A percentile compares a stretch with the other conserved stretches of the same genome.
phyloP scores from a whole-genome alignment of 345 rosid species.

The Durio zibethinus region DNA sequence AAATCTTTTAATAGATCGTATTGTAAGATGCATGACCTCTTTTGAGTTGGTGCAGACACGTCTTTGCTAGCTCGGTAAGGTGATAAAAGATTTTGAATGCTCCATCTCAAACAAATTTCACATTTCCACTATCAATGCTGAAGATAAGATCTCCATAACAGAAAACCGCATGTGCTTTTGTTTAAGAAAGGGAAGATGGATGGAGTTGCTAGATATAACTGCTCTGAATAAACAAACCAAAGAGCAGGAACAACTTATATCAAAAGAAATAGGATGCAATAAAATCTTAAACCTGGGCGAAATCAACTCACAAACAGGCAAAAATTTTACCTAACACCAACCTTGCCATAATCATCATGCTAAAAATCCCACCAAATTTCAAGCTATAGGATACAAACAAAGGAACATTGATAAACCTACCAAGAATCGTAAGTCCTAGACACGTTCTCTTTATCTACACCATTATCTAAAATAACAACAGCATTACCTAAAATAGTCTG shows the following conservation, averaged over 20 bases:
- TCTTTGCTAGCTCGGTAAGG: neutral
- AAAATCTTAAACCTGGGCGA: neutral
- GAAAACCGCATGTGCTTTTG: neutral
- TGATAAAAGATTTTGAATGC: neutral
- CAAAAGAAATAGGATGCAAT: neutral
- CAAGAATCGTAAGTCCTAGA: neutral
- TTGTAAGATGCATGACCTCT: neutral
- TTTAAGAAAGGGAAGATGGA: neutral
- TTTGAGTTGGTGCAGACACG: neutral
- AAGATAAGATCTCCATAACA: neutral
- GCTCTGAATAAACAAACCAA: neutral
- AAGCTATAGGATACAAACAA: neutral
- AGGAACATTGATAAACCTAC: neutral
- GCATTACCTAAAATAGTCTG: neutral
- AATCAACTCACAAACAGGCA: neutral
- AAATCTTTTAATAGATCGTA: neutral
- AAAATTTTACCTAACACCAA: neutral
- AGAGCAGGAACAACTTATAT: neutral
- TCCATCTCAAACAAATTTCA: neutral
- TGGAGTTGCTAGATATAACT: neutral
- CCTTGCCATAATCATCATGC: neutral
- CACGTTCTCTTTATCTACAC: conserved; percentile 6
- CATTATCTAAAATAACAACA: neutral
- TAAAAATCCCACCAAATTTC: neutral
- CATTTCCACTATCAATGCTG: neutral